phyloP scores from a whole-genome alignment of 164 flowering plant genomes.

The Annona cherimola region DNA sequence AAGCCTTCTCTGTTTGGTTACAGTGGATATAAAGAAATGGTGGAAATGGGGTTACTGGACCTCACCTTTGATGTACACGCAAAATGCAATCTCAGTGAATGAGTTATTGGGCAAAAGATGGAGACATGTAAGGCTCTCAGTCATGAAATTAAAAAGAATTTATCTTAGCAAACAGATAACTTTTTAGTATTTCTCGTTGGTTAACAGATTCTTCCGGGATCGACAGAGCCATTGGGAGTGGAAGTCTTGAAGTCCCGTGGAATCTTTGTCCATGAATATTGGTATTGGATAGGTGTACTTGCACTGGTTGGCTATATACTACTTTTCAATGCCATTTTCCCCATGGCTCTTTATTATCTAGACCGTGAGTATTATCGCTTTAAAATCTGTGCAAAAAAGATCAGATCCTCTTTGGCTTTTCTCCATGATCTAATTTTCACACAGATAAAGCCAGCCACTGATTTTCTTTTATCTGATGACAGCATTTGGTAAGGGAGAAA shows the following conservation, averaged over 20 bases:
- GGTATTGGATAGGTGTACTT: conserved; percentile 35
- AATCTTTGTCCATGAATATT: conserved; percentile 16
- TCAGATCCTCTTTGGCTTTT: not conserved
- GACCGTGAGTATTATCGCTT: conserved; percentile 21
- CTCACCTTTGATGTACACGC: conserved; percentile 52
- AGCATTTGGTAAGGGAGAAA: conserved; percentile 32
- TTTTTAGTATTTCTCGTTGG: not conserved
- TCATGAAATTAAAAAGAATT: not conserved
- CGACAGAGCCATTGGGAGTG: conserved; percentile 17
- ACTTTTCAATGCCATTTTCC: conserved; percentile 28
- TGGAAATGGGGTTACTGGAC: conserved; percentile 62
- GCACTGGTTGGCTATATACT: conserved; percentile 28
- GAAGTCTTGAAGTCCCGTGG: conserved; percentile 14
- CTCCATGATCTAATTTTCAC: not conserved
- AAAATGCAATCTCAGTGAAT: conserved; percentile 42
- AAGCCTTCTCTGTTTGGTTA: not conserved
- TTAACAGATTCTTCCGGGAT: conserved; percentile 5
- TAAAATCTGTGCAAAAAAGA: not conserved
- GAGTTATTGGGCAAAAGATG: conserved; percentile 45
- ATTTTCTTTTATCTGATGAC: conserved; percentile 5
- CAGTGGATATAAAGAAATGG: conserved; percentile 52
- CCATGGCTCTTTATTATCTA: conserved; percentile 27
- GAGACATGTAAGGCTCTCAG: conserved; percentile 27
- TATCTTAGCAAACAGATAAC: not conserved
- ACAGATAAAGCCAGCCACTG: not conserved